Conservation (phyloP, 2,329 filamentous ascomycete genomes). For the Xylaria hypoxylon region DNA sequence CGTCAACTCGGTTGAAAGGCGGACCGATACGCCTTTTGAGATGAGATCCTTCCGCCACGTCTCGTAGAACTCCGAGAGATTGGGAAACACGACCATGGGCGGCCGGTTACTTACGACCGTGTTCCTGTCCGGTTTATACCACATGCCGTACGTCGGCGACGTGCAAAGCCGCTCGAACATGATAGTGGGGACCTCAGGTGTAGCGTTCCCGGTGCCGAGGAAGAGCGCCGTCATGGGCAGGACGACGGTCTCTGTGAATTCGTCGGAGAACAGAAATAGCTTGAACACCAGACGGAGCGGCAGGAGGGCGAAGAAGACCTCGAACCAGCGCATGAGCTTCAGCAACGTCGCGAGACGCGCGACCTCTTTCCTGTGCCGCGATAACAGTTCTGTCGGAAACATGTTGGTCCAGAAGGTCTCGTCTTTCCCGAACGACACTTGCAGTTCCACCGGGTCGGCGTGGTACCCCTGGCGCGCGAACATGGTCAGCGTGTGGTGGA, state of each 20-base stretch:
- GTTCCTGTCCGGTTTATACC: conserved; percentile 58
- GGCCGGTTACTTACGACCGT: conserved; percentile 58
- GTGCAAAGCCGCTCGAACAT: conserved; percentile 53
- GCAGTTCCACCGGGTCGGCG: conserved; percentile 66
- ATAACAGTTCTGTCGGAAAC: conserved; percentile 63
- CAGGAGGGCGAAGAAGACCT: conserved; percentile 64
- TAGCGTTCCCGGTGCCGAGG: conserved; percentile 51
- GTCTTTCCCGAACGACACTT: conserved; percentile 67
- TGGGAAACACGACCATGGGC: conserved; percentile 70
- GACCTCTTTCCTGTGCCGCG: conserved; percentile 63
- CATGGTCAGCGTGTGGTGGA: conserved; percentile 70
- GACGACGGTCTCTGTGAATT: conserved; percentile 49
- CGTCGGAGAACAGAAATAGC: conserved; percentile 50
- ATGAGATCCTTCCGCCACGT: conserved; percentile 63
- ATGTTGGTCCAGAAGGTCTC: conserved; percentile 69
- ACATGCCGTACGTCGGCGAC: conserved; percentile 67
- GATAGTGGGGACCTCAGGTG: conserved; percentile 50
- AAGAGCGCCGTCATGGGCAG: conserved; percentile 55
- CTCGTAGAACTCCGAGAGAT: conserved; percentile 66
- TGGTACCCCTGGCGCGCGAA: conserved; percentile 66
- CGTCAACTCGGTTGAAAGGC: conserved; percentile 65
- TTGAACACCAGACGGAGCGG: conserved; percentile 53
- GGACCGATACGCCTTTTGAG: conserved; percentile 62
- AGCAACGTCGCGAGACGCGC: conserved; percentile 61
- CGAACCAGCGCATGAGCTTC: conserved; percentile 63